Conservation (phyloP, 2,329 filamentous ascomycete species). For the Diaporthe sp. region DNA sequence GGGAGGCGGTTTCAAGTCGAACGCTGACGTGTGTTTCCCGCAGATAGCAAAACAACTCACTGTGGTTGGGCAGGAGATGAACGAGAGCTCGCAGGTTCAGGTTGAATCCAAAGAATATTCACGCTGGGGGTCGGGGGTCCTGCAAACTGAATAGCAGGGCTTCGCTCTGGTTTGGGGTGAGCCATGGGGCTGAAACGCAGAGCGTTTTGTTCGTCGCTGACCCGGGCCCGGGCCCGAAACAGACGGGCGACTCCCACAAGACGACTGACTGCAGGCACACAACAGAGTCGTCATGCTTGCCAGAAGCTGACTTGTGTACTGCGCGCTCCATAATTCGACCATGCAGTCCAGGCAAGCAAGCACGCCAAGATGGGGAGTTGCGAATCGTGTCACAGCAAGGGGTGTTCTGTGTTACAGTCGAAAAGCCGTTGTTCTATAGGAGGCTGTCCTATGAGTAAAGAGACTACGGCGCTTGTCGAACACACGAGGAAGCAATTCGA, state of each 20-base stretch:
- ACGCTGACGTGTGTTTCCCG: not conserved
- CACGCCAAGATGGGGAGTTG: constrained; percentile 5
- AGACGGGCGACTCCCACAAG: not conserved
- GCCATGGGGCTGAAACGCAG: constrained; percentile 3
- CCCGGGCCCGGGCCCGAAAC: constrained; percentile 12
- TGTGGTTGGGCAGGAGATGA: not conserved
- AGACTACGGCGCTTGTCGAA: not conserved
- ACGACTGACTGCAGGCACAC: not conserved
- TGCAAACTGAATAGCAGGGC: not conserved
- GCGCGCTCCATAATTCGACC: not conserved
- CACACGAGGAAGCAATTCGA: not conserved
- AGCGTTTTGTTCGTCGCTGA: constrained; percentile 19
- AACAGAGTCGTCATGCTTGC: not conserved
- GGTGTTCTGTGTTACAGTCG: not conserved
- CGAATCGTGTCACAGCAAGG: not conserved
- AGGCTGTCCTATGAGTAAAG: too few relatives aligned
- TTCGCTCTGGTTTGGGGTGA: not conserved
- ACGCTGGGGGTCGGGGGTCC: not conserved
- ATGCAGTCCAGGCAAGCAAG: not conserved
- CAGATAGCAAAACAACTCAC: not conserved
- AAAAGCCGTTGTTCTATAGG: too few relatives aligned
- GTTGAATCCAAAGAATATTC: not conserved
- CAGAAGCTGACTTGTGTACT: not conserved
- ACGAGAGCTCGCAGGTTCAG: not conserved
- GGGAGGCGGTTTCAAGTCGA: not conserved